Evolutionary conservation across 352 stramenopile species (phyloP).

Genomic region (Phytophthora idaei): DNA sequence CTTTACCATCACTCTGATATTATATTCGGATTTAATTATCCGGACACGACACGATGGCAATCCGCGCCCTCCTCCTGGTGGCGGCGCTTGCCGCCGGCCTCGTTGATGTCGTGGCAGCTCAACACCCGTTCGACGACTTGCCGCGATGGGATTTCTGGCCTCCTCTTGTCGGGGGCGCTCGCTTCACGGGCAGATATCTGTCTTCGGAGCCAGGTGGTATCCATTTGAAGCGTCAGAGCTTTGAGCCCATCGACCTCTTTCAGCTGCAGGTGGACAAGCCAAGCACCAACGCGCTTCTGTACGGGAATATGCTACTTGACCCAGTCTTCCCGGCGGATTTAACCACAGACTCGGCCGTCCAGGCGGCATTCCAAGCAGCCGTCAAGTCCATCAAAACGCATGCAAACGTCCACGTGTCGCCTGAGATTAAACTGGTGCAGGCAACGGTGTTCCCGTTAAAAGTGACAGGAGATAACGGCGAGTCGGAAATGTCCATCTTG

Average conservation of each 20-base stretch:
- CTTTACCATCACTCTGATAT: slow-evolving; percentile 21
- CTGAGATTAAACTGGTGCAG: slow-evolving; percentile 34
- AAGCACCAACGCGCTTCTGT: slow-evolving; percentile 53
- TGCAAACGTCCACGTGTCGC: slow-evolving; percentile 48
- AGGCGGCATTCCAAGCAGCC: slow-evolving; percentile 49
- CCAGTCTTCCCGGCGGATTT: slow-evolving; percentile 38
- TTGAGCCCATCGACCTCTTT: slow-evolving; percentile 69
- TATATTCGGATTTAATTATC: slow-evolving; percentile 6
- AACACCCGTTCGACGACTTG: slow-evolving; percentile 13
- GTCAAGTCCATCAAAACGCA: slow-evolving; percentile 45
- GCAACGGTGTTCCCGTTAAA: slow-evolving; percentile 54
- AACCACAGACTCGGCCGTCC: slow-evolving; percentile 45
- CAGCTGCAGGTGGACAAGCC: slow-evolving; percentile 32
- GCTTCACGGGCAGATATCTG: slow-evolving; percentile 70
- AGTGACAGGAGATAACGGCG: slow-evolving; percentile 72
- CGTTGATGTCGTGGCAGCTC: not conserved
- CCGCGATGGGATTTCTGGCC: slow-evolving; percentile 77
- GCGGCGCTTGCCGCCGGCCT: slow-evolving; percentile 8
- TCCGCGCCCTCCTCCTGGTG: not conserved
- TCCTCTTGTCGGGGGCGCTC: slow-evolving; percentile 41
- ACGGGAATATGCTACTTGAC: slow-evolving; percentile 63
- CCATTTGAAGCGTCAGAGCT: slow-evolving; percentile 52
- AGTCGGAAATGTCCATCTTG: slow-evolving; percentile 69
- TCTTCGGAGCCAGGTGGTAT: slow-evolving; percentile 53
- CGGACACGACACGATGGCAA: slow-evolving; percentile 14